phyloP scores from a whole-genome alignment of 306 rosid genomes.

The Oemleria cerasiformis region DNA sequence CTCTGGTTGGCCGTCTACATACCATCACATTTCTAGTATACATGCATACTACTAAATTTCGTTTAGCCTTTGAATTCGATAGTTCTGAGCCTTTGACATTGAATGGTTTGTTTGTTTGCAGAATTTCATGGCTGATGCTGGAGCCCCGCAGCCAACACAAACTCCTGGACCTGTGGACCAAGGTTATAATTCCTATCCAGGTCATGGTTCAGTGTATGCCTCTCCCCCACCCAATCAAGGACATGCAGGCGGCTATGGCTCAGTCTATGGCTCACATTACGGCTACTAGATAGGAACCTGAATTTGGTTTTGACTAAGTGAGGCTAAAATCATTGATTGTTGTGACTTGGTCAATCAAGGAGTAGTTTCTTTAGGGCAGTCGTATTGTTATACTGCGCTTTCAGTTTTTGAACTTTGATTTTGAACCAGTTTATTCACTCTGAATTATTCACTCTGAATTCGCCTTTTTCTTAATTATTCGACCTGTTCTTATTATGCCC shows the following conservation, averaged over 20 bases:
- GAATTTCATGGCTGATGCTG: slow-evolving; percentile 98
- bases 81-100: not conserved
- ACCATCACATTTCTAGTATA: not conserved
- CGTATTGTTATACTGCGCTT: slow-evolving; percentile 11
- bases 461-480: not conserved
- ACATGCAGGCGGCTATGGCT: slow-evolving; percentile 57
- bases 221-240: slow-evolving; percentile 81
- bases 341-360: slow-evolving; percentile 19
- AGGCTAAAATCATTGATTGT: slow-evolving; percentile 6
- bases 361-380: slow-evolving; percentile 18
- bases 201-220: slow-evolving; percentile 70
- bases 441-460: not conserved
- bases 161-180: slow-evolving; percentile 57
- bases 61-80: not conserved
- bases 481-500: not conserved
- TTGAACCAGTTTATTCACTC: slow-evolving; percentile 21
- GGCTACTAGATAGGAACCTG: slow-evolving; percentile 54
- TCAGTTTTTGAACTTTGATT: not conserved
- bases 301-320: slow-evolving; percentile 9
- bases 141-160: slow-evolving; percentile 53
- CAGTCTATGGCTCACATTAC: slow-evolving; percentile 75
- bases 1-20: not conserved
- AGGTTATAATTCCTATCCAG: slow-evolving; percentile 70
- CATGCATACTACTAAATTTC: not conserved
- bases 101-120: slow-evolving; percentile 34